Evolutionary conservation across 768 basidiomycete species (phyloP).

Genomic region (Lyophyllum atratum): DNA sequence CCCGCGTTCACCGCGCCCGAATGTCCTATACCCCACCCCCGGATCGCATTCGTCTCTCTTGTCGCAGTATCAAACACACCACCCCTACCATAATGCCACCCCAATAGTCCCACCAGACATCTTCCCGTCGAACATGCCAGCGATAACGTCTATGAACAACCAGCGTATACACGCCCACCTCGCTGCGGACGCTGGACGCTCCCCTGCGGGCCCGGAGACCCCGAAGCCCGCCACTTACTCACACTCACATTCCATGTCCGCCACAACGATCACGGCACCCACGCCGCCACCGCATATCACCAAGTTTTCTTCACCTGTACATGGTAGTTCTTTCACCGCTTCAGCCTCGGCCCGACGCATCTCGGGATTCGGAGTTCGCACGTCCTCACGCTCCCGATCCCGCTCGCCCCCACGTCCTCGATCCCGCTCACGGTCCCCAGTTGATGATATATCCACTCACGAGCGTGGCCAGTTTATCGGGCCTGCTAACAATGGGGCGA

Average conservation of each 20-base stretch:
- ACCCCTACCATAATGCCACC: slow-evolving; percentile 24
- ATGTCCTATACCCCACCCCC: slow-evolving; percentile 46
- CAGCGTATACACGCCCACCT: slow-evolving; percentile 26
- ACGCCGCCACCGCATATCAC: slow-evolving; percentile 33
- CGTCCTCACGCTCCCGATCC: slow-evolving; percentile 15
- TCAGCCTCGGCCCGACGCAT: slow-evolving; percentile 21
- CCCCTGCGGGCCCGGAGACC: slow-evolving; percentile 39
- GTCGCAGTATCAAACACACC: slow-evolving; percentile 40
- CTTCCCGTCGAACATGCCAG: slow-evolving; percentile 41
- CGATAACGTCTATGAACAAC: slow-evolving; percentile 37
- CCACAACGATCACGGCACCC: slow-evolving; percentile 47
- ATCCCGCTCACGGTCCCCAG: slow-evolving; percentile 16
- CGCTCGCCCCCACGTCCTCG: slow-evolving; percentile 12
- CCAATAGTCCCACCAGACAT: slow-evolving; percentile 40
- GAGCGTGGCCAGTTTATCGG: slow-evolving; percentile 1
- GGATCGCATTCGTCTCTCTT: slow-evolving; percentile 43
- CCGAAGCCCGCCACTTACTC: slow-evolving; percentile 42
- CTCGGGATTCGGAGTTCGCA: slow-evolving; percentile 3
- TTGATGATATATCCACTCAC: slow-evolving; percentile 5
- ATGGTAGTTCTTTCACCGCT: slow-evolving; percentile 16
- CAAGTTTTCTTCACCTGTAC: slow-evolving; percentile 16
- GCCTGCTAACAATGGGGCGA: slow-evolving; percentile 15
- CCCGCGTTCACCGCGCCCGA: slow-evolving; percentile 48
- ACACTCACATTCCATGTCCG: slow-evolving; percentile 53
- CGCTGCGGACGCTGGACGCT: slow-evolving; percentile 20